Base-by-base conservation (phyloP, 306 rosid genomes). In the Cicer arietinum region DNA sequence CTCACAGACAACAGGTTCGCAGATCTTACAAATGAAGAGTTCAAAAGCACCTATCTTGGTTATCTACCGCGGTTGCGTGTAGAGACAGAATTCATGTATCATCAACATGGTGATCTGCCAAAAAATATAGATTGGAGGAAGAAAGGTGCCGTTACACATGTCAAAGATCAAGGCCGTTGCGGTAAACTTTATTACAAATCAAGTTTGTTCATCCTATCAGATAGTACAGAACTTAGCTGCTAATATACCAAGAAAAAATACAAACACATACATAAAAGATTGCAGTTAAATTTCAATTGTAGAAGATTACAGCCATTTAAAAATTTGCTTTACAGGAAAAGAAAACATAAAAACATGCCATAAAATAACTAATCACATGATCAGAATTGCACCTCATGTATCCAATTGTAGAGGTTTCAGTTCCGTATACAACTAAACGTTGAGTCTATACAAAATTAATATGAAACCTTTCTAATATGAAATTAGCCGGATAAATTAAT, bases 131-230 rank as follows among this genome's bases (percentile, higher is more conserved):
- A 90, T 74, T 90, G 98, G 97, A 89, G 97, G 85, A 73, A 79
- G 66, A 77, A 77, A 37, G 90, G 91, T 10, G 88, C 88, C 5
- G 85, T 88, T 64, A 88, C 93, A 52, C 85, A 73, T 6, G 9
- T 93, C 75, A 93, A 87, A 79, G 73, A 93, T 78, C 97, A 91
- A 84, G 90, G 96, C 80, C 41, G 47, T 48, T 91, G 98, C 44
- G 97, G 98, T 93, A 93, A 61, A 51, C 35, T 79, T 75, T 76
- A 54, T 70, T 52, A 37, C 54, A 58, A 72, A 62, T 7, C 8
- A 50, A 57, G 69, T 39, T 22, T 61, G 40, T 25, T 74, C 46
- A 20, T 74, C 30, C 58, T 10, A 41, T 54, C 68, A 53, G 6
- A 43, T 52, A 58, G 30, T 50, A 43, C 37, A 13, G 35, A 53